phyloP scores from a whole-genome alignment of 2,329 filamentous ascomycete genomes.

The Nemania sp. region DNA sequence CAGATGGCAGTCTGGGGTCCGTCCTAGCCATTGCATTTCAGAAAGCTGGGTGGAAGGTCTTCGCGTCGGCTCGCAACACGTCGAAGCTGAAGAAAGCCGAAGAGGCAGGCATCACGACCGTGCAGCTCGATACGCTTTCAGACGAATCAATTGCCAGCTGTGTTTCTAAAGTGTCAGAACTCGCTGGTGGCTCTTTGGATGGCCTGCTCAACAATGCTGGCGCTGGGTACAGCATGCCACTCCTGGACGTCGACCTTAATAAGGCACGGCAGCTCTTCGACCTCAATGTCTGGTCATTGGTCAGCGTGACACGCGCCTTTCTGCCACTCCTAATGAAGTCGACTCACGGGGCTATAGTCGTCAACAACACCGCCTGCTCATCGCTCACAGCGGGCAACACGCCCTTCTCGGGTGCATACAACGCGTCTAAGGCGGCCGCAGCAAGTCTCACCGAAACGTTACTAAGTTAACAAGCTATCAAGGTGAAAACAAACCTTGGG shows the following conservation, averaged over 20 bases:
- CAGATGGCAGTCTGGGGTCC: conserved; percentile 55
- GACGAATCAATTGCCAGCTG: conserved; percentile 9
- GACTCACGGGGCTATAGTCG: conserved; percentile 39
- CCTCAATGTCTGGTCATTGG: conserved; percentile 55
- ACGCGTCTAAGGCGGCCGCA: conserved; percentile 58
- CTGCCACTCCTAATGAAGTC: conserved; percentile 49
- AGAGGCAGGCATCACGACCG: neutral
- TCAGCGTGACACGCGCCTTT: conserved; percentile 56
- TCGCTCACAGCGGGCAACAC: conserved; percentile 55
- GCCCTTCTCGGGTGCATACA: conserved; percentile 56
- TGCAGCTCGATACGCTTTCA: neutral
- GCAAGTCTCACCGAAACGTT: conserved; percentile 55
- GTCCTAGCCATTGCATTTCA: conserved; percentile 55
- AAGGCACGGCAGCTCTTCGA: conserved; percentile 50
- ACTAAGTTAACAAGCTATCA: neutral
- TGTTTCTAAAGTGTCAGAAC: conserved; percentile 18
- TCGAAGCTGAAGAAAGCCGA: conserved; percentile 23
- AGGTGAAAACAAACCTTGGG: conserved; percentile 39
- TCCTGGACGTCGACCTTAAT: conserved; percentile 51
- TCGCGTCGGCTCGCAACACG: conserved; percentile 57
- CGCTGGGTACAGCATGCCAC: conserved; percentile 48
- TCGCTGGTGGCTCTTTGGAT: conserved; percentile 55
- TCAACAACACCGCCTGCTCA: conserved; percentile 39
- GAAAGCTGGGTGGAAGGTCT: conserved; percentile 53
- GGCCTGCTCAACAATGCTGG: conserved; percentile 61